Conservation (phyloP, 805 yeast genomes). For the Hagleromyces aurorensis region DNA sequence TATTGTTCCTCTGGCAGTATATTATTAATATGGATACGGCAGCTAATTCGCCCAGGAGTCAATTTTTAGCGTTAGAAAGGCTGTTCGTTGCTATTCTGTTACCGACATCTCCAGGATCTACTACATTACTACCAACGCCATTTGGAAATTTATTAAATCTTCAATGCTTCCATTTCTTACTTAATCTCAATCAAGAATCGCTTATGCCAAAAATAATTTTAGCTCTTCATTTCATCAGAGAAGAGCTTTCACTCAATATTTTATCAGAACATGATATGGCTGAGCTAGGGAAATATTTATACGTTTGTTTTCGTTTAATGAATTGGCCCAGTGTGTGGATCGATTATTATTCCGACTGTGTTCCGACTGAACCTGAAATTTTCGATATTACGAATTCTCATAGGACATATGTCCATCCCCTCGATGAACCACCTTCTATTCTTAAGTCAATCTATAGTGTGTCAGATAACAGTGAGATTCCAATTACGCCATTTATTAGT, state of each 20-base stretch:
- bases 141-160: not conserved
- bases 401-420: conserved; percentile 22
- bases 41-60: conserved; percentile 1
- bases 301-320: conserved; percentile 57
- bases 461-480: conserved; percentile 21
- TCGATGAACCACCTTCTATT: conserved; percentile 30
- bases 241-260: conserved; percentile 59
- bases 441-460: conserved; percentile 38
- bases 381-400: too few species aligned
- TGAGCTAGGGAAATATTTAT: conserved; percentile 45
- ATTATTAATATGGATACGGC: conserved; percentile 1
- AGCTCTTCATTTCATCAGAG: conserved; percentile 68
- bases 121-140: too few species aligned
- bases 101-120: too few species aligned
- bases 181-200: conserved; percentile 34
- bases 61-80: conserved; percentile 6
- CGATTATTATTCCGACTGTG: conserved; percentile 38
- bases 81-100: conserved; percentile 8
- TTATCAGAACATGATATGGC: conserved; percentile 32
- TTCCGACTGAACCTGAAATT: not conserved
- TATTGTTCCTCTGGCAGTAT: conserved; percentile 21
- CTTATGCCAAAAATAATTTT: conserved; percentile 55
- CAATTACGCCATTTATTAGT: conserved; percentile 44
- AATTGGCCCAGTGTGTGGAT: conserved; percentile 69
- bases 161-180: conserved; percentile 14